Base-by-base conservation (phyloP, 441 rosid species). In the Croton setiger region DNA sequence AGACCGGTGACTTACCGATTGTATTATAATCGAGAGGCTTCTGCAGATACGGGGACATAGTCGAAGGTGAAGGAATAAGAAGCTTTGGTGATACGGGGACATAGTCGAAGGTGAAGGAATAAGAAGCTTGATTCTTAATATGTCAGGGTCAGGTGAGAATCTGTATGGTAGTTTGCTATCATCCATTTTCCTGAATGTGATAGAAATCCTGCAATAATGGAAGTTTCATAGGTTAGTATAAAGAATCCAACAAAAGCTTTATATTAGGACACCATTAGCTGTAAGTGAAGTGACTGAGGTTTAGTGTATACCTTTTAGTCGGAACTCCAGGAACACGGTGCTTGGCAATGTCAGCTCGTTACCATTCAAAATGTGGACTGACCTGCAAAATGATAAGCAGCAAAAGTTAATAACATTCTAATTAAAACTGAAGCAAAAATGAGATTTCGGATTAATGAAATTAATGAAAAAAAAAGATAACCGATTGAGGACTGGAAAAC, bases 241-340 rank as follows among this genome's bases (percentile, higher is more conserved):
- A 12, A 58, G 67, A 21, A 4, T 37, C 41, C 9, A 35, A 9
- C 3, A 51, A 49, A 49, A 18, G 18, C 3, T 36, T 33, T n/a
- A 9, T n/a, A 31, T 43, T 0, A 23, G 7, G 23, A 57, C 14
- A 37, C 41, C 1, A 44, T 35, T 6, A 20, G 62, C 15, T 52
- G 35, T 1, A n/a, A n/a, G n/a, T n/a, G n/a, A 3, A 20, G 15
- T 17, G n/a, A 17, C 59, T 0, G 18, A 45, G 36, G 17, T 47
- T 15, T 4, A 3, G 21, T 72, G 7, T 4, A 37, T 37, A 81
- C 89, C 90, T 80, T 69, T 74, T 86, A 4, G 82, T 74, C 9
- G 88, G 87, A 60, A 85, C 94, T 17, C 82, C 85, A 18, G 91
- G 94, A 66, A 86, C 82, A 76, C 91, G 86, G 41, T 86, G 94